These are phyloP conservation scores for Alloteropsis semialata DNA, from an alignment of 176 grass and related monocot genomes.

Conservation along the genomic window DNA sequence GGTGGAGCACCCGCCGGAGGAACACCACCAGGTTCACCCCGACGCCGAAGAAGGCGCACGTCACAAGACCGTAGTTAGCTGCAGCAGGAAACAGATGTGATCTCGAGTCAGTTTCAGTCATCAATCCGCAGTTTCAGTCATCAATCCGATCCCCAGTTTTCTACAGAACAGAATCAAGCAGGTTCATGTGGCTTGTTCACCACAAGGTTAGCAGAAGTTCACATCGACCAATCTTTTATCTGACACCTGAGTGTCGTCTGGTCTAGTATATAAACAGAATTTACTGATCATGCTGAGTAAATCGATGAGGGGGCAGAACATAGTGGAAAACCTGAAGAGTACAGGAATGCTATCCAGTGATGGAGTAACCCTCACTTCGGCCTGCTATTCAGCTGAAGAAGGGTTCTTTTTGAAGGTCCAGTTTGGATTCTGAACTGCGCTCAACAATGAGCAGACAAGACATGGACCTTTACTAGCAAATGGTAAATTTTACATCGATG, in stretches of 20 bases:
- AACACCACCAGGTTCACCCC: conserved; percentile 88
- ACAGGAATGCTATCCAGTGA: neutral
- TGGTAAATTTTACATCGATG: neutral
- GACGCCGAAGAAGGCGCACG: conserved; percentile 86
- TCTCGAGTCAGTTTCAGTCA: neutral
- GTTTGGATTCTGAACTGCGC: conserved; percentile 18
- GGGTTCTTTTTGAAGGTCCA: conserved; percentile 11
- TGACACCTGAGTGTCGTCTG: neutral
- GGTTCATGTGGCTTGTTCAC: neutral
- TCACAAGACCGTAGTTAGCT: conserved; percentile 81
- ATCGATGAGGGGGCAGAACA: conserved; percentile 3
- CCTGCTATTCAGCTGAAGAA: conserved; percentile 11
- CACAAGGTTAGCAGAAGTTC: neutral
- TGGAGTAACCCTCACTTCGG: neutral
- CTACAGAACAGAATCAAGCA: neutral
- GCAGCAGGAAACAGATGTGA: neutral
- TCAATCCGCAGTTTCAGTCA: neutral
- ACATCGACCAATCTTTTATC: neutral
- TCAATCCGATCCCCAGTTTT: neutral
- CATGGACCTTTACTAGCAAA: neutral
- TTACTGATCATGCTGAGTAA: neutral
- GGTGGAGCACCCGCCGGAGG: conserved; percentile 63
- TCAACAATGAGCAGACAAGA: neutral
- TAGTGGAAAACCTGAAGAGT: conserved; percentile 19
- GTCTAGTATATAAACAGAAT: neutral